Percentiles rank a stretch among this genome's conserved stretches.
phyloP scores from a whole-genome alignment of 306 rosid species.

The Castanea sativa region DNA sequence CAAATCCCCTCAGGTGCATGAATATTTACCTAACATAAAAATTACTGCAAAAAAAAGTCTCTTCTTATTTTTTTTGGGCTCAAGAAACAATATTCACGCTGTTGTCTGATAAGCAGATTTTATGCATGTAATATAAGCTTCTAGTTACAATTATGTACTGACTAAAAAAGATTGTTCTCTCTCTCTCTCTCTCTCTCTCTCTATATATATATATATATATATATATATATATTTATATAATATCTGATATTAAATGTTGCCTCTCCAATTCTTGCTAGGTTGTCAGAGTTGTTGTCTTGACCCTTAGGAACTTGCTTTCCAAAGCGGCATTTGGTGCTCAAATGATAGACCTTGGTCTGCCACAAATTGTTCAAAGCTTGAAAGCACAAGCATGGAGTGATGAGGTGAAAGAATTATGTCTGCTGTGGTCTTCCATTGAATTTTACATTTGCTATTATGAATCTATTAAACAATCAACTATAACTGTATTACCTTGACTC shows the following conservation, averaged over 20 bases:
- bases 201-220: too few relatives aligned
- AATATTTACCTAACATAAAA: too few relatives aligned
- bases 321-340: conserved; percentile 92
- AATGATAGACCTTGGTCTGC: conserved; percentile 94
- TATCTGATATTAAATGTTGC: conserved; percentile 21
- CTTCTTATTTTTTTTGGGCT: too few relatives aligned
- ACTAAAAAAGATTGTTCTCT: conserved; percentile 5
- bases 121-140: conserved; percentile 12
- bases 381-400: conserved; percentile 99
- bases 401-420: conserved; percentile 62
- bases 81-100: not conserved
- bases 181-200: too few relatives aligned
- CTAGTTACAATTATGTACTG: conserved; percentile 12
- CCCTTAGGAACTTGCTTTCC: conserved; percentile 78
- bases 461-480: not conserved
- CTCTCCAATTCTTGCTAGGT: conserved; percentile 59
- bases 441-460: not conserved
- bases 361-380: conserved; percentile 89
- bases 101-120: not conserved
- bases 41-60: too few relatives aligned
- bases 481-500: not conserved
- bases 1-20: too few relatives aligned
- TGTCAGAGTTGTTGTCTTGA: conserved; percentile 93
- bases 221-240: not conserved
- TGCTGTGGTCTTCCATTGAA: not conserved